Conservation (phyloP, 2,329 filamentous ascomycete genomes). For the Aureobasidium namibiae region DNA sequence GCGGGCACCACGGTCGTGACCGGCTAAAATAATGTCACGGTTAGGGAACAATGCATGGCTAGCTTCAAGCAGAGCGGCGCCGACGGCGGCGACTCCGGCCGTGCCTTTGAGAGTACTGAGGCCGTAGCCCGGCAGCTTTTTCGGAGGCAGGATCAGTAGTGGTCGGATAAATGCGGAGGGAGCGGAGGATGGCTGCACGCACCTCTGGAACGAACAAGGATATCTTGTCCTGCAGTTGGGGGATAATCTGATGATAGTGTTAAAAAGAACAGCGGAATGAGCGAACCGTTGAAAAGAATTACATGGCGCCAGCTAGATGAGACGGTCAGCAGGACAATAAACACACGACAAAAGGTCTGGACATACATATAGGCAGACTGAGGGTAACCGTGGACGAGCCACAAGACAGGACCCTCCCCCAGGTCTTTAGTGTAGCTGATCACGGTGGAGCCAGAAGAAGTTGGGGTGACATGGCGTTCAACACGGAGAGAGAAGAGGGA, state of each 20-base stretch:
- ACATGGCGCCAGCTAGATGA: constrained; percentile 22
- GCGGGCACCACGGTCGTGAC: constrained; percentile 44
- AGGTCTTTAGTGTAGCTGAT: constrained; percentile 26
- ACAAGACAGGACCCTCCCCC: constrained; percentile 30
- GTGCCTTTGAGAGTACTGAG: constrained; percentile 27
- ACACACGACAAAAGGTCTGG: constrained; percentile 11
- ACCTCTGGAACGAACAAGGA: constrained; percentile 39
- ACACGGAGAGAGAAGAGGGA: constrained; percentile 23
- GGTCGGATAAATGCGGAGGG: neutral
- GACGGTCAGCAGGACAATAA: neutral
- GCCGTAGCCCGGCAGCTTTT: constrained; percentile 40
- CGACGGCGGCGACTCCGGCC: constrained; percentile 29
- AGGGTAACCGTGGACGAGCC: constrained; percentile 40
- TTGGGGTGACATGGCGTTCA: constrained; percentile 20
- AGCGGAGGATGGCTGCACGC: neutral
- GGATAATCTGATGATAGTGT: constrained; percentile 26
- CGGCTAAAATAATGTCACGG: constrained; percentile 36
- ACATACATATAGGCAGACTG: constrained; percentile 32
- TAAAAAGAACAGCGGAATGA: neutral
- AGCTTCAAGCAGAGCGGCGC: constrained; percentile 34
- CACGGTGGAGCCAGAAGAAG: constrained; percentile 24
- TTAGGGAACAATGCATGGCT: constrained; percentile 27
- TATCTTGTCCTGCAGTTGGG: constrained; percentile 29
- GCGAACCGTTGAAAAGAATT: neutral
- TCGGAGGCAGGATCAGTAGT: neutral